These are phyloP conservation scores for Salix arbutifolia DNA, from an alignment of 345 rosid genomes.

Conservation along the genomic window DNA sequence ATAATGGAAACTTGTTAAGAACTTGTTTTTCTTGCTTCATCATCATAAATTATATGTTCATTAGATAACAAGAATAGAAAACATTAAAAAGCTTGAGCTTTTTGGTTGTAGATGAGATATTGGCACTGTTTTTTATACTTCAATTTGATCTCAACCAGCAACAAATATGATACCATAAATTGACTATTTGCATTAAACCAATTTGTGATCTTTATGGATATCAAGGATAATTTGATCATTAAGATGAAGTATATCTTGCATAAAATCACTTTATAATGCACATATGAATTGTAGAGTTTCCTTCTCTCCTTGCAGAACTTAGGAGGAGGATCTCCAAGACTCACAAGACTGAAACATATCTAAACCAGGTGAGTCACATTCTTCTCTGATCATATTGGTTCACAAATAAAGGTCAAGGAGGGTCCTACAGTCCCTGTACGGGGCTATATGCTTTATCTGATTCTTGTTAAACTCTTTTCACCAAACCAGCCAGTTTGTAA, in stretches of 20 bases:
- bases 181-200: neutral
- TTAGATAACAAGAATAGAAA: neutral
- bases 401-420: neutral
- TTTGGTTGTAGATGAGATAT: neutral
- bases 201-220: neutral
- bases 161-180: neutral
- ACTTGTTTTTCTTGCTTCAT: neutral
- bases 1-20: neutral
- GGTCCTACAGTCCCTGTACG: neutral
- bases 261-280: neutral
- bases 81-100: neutral
- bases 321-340: slow-evolving; percentile 49
- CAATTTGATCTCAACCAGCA: neutral
- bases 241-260: slow-evolving; percentile 1
- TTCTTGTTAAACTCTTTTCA: neutral
- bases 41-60: neutral
- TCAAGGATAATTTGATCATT: slow-evolving; percentile 4
- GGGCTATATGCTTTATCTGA: neutral
- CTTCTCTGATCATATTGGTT: slow-evolving; percentile 1
- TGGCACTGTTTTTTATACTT: neutral
- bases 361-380: slow-evolving; percentile 49
- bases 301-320: slow-evolving; percentile 45
- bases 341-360: slow-evolving; percentile 35
- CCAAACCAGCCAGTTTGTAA: neutral
- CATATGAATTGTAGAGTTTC: slow-evolving; percentile 10